These are phyloP conservation scores for Triangularia setosa DNA, from an alignment of 2,329 filamentous ascomycete genomes.

Conservation along the genomic window DNA sequence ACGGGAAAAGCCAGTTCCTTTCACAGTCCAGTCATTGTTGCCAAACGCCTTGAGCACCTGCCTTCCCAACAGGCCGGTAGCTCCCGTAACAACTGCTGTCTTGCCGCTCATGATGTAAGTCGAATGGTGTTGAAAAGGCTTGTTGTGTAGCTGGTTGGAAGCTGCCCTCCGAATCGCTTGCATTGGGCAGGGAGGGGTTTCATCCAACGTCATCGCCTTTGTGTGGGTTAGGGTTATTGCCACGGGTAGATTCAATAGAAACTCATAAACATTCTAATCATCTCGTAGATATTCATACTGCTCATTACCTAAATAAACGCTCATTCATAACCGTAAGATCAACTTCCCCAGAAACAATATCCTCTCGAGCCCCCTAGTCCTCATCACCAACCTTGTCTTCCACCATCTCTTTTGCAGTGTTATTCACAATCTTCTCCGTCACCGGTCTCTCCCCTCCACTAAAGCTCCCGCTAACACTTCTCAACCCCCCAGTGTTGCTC, in stretches of 20 bases:
- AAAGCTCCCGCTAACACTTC: not conserved
- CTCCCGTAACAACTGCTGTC: constrained; percentile 74
- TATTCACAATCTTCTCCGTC: constrained; percentile 51
- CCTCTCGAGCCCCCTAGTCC: constrained; percentile 33
- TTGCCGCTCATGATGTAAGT: constrained; percentile 27
- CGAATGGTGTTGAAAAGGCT: not conserved
- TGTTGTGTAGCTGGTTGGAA: not conserved
- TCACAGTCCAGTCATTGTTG: constrained; percentile 61
- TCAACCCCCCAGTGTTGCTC: not conserved
- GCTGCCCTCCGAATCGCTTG: not conserved
- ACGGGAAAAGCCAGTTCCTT: constrained; percentile 70
- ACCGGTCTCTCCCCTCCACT: constrained; percentile 24
- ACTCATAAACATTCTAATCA: not conserved
- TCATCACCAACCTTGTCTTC: constrained; percentile 52
- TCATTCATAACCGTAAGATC: no score
- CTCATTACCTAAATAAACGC: not conserved
- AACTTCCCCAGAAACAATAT: not conserved
- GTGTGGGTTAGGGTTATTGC: not conserved
- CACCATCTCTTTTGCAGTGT: constrained; percentile 47
- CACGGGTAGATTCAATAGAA: not conserved
- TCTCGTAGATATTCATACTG: not conserved
- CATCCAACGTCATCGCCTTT: not conserved
- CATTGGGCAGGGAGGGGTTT: not conserved
- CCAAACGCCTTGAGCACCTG: constrained; percentile 70
- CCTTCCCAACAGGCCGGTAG: constrained; percentile 77